Evolutionary conservation across 345 rosid genomes (phyloP), one percentile per base, ranked within the genome.

Genomic region (Dipteronia sinensis): DNA sequence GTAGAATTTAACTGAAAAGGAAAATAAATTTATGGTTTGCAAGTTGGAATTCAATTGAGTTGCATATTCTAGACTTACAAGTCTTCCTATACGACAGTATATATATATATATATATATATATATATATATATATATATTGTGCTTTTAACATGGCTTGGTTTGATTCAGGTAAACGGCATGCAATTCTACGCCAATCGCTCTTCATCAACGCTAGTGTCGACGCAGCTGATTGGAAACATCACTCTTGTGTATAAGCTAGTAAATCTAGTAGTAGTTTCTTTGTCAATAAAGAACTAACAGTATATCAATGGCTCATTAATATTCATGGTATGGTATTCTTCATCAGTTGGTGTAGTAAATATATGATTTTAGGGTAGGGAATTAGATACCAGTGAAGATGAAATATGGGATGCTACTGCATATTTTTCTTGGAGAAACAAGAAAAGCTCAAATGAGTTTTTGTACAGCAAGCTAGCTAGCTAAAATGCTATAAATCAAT

Each of bases 231-330:
- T 56, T 38, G 55, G 46, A 56, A 73, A 27, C 27, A 17, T 75
- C 58, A 72, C 67, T 19, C 73, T 70, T 15, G 69, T 75, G 51
- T 22, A 40, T 59, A 62, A 47, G 19, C 72, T 4, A 64, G 40
- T 56, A 76, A 25, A 73, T 69, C 53, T 65, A 16, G 7, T 23
- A 55, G 27, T 73, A 42, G 27, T 73, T 40, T 49, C 76, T 42
- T 20, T 66, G 77, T 47, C 44, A 80, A 70, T 80, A 51, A 75
- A 12, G 72, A 69, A 66, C 44, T 38, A 75, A 46, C 66, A 10
- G 20, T 66, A 70, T 69, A 62, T 55, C 10, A 9, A 53, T 17
- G 42, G 49, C 38, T 63, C 34, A 55, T 29, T 71, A 75, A 29
- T 66, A 42, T 4, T 4, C 38, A 34, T 42, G 46, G 11, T 42